Evolutionary conservation across 495 filamentous ascomycete genomes (phyloP).

Genomic region (Thozetella sp.): DNA sequence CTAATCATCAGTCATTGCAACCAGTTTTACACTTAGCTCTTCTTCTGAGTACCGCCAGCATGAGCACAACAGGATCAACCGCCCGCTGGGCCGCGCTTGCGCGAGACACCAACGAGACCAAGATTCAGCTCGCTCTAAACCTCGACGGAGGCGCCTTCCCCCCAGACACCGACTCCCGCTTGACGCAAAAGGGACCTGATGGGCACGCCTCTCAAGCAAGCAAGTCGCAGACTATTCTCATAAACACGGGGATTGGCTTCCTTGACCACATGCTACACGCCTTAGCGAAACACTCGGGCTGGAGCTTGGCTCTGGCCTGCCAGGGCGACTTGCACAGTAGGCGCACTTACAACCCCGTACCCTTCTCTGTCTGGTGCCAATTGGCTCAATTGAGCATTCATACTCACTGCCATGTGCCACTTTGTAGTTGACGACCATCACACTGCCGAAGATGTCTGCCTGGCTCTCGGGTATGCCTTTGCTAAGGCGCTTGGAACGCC

Average conservation of each 20-base stretch:
- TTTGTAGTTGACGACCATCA: slow-evolving; percentile 93
- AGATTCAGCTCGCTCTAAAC: slow-evolving; percentile 88
- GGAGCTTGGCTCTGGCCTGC: slow-evolving; percentile 81
- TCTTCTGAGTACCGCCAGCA: slow-evolving; percentile 17
- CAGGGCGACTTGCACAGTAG: slow-evolving; percentile 89
- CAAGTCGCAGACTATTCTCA: slow-evolving; percentile 77
- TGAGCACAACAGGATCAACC: slow-evolving; percentile 30
- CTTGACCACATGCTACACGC: slow-evolving; percentile 99
- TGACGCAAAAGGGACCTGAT: slow-evolving; percentile 37
- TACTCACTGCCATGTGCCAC: not conserved
- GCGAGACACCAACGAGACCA: slow-evolving; percentile 95
- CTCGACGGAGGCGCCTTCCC: slow-evolving; percentile 87
- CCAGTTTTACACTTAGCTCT: too few relatives aligned
- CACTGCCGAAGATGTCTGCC: slow-evolving; percentile 93
- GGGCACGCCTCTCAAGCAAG: slow-evolving; percentile 82
- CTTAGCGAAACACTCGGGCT: slow-evolving; percentile 91
- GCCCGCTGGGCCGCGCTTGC: slow-evolving; percentile 73
- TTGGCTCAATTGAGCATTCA: not conserved
- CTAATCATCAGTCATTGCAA: too few relatives aligned
- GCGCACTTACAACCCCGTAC: slow-evolving; percentile 23
- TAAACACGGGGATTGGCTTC: slow-evolving; percentile 97
- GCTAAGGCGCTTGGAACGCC: slow-evolving; percentile 72
- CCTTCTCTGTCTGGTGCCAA: slow-evolving; percentile 1
- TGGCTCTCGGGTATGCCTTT: slow-evolving; percentile 87
- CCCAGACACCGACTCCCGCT: slow-evolving; percentile 46